Base-by-base conservation (phyloP, 805 yeast genomes). In the Nakazawaea wyomingensis region DNA sequence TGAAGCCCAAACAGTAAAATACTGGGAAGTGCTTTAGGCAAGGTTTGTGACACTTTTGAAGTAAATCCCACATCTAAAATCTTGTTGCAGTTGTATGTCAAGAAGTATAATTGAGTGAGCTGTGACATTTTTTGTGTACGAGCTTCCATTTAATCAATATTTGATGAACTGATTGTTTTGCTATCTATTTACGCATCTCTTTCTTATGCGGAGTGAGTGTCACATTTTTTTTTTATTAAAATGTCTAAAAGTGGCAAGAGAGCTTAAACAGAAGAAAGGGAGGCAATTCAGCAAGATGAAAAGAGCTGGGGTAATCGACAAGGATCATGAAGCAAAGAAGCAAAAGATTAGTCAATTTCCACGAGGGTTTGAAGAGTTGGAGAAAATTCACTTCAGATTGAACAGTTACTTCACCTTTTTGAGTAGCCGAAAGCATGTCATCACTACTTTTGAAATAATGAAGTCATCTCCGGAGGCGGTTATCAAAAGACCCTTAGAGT, bases 1-100 rank as follows among this genome's bases (percentile, higher is more conserved):
- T 84, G 82, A 48, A 83, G 74, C 3, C 83, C 88, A 57, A 82
- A 77, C 1, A 73, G 82, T 41, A 72, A 71, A 5, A 82, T 43
- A 40, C 72, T 68, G 0, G 76, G 72, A 26, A 62, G 54, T 4
- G 53, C 28, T 18, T 34, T 11, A 4, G 47, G 47, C 9, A 34
- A 31, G 8, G 40, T 44, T 21, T 30, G 19, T 4, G 20, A 5
- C 10, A 30, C 16, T 22, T 39, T 10, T 16, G 34, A 18, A 8
- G 35, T 32, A n/a, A 39, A 33, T 24, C 39, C 47, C 14, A 18
- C 13, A 19, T 44, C 39, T 20, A 44, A 24, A 2, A 34, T 30
- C 34, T 44, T 44, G 18, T 39, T 39, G 22, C 47, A 44, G 29
- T 44, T 44, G 34, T 33, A 44, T 3, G 47, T 44, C 4, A 39